Evolutionary conservation across 1,139 yeast genomes (phyloP).

Genomic region (Blastobotrys aristatus): DNA sequence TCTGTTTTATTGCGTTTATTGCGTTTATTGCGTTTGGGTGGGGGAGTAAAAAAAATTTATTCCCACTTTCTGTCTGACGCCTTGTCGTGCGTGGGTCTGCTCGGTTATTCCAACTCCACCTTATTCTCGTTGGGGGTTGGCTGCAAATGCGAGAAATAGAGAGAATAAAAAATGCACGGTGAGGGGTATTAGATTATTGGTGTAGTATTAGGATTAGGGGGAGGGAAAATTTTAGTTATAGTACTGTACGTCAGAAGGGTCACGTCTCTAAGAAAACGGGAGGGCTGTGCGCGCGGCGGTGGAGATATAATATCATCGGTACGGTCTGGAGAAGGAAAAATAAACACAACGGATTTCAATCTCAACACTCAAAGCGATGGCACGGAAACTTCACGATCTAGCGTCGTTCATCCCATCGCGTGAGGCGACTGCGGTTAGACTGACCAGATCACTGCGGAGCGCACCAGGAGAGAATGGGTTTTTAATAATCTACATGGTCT

Average conservation of each 20-base stretch:
- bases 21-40: not conserved
- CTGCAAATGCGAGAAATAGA: too few species aligned
- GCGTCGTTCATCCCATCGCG: constrained; percentile 1
- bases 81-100: too few species aligned
- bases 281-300: too few species aligned
- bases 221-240: too few species aligned
- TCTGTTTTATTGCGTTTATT: not conserved
- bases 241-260: too few species aligned
- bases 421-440: not conserved
- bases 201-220: too few species aligned
- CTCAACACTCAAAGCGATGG: too few species aligned
- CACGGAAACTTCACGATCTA: constrained; percentile 2
- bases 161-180: not conserved
- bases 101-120: not conserved
- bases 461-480: constrained; percentile 24
- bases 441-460: constrained; percentile 2
- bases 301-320: too few species aligned
- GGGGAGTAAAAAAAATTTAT: not conserved
- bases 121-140: not conserved
- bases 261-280: too few species aligned
- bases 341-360: too few species aligned
- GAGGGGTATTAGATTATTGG: not conserved
- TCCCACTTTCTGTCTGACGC: not conserved
- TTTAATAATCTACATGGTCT: constrained; percentile 50
- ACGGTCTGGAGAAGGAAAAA: too few species aligned